phyloP scores from a whole-genome alignment of 768 basidiomycete species.

The Imleria badia region DNA sequence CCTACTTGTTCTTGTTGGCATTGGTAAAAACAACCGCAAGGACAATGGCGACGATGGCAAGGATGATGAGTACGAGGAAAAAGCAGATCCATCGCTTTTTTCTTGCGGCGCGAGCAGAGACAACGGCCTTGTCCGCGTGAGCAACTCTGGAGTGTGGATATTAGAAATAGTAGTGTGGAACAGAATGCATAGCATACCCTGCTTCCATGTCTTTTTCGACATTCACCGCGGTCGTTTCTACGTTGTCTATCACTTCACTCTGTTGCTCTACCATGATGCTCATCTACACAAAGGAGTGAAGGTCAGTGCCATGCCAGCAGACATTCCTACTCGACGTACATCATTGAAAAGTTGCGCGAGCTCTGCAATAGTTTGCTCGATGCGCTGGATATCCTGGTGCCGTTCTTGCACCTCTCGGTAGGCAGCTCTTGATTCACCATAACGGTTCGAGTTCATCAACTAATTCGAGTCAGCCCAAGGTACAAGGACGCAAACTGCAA shows the following conservation, averaged over 20 bases:
- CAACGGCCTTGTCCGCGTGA: slow-evolving; percentile 86
- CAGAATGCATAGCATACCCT: slow-evolving; percentile 53
- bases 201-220: slow-evolving; percentile 84
- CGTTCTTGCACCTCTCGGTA: slow-evolving; percentile 97
- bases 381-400: slow-evolving; percentile 93
- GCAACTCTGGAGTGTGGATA: slow-evolving; percentile 49
- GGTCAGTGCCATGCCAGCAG: background rate
- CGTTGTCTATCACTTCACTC: slow-evolving; percentile 80
- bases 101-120: slow-evolving; percentile 82
- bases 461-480: slow-evolving; percentile 30
- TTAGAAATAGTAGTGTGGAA: background rate
- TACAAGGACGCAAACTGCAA: background rate
- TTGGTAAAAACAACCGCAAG: slow-evolving; percentile 55
- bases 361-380: slow-evolving; percentile 90
- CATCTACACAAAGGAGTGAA: slow-evolving; percentile 56
- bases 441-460: slow-evolving; percentile 90
- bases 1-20: slow-evolving; percentile 37
- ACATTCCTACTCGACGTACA: slow-evolving; percentile 42
- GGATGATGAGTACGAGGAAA: slow-evolving; percentile 62
- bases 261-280: slow-evolving; percentile 93
- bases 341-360: slow-evolving; percentile 96
- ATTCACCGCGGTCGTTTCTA: slow-evolving; percentile 71
- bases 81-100: slow-evolving; percentile 99
- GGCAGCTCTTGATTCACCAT: slow-evolving; percentile 84
- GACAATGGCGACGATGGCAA: slow-evolving; percentile 66